These are phyloP conservation scores for Malus hybrid DNA, from an alignment of 331 rosid species.

Conservation along the genomic window DNA sequence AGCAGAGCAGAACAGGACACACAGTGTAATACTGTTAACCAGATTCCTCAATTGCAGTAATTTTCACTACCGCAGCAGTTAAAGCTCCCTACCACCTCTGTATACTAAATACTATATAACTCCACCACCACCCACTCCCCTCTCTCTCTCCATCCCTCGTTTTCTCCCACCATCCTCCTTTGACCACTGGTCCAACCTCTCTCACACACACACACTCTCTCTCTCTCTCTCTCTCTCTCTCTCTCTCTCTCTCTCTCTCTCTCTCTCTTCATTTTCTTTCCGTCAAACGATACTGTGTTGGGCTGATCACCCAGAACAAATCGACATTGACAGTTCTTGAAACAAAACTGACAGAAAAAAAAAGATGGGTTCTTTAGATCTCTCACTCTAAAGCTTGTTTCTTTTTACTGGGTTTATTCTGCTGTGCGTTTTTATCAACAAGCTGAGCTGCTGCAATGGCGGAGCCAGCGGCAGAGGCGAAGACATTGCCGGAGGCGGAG, in stretches of 20 bases:
- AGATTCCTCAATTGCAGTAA: constrained; percentile 8
- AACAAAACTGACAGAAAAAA: constrained; percentile 20
- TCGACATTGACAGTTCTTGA: constrained; percentile 52
- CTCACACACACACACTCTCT: background rate
- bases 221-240: background rate
- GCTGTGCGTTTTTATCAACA: background rate
- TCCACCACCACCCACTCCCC: constrained; percentile 5
- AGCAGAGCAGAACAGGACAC: background rate
- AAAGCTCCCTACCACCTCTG: background rate
- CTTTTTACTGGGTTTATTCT: background rate
- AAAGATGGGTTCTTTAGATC: constrained; percentile 26
- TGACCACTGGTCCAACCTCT: constrained; percentile 49
- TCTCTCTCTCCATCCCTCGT: constrained; percentile 30
- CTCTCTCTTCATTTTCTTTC: background rate
- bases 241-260: background rate
- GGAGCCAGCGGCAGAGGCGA: constrained; percentile 44
- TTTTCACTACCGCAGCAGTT: background rate
- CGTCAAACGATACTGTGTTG: background rate
- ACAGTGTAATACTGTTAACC: constrained; percentile 1
- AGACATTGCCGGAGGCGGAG: constrained; percentile 75
- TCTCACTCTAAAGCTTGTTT: constrained; percentile 22
- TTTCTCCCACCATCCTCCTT: constrained; percentile 28
- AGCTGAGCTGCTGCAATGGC: constrained; percentile 48
- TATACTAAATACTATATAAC: constrained; percentile 28
- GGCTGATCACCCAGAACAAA: constrained; percentile 12